Evolutionary conservation across 352 stramenopile genomes (phyloP), one percentile per base, ranked within the genome.

Genomic region (Globisporangium ultimum): DNA sequence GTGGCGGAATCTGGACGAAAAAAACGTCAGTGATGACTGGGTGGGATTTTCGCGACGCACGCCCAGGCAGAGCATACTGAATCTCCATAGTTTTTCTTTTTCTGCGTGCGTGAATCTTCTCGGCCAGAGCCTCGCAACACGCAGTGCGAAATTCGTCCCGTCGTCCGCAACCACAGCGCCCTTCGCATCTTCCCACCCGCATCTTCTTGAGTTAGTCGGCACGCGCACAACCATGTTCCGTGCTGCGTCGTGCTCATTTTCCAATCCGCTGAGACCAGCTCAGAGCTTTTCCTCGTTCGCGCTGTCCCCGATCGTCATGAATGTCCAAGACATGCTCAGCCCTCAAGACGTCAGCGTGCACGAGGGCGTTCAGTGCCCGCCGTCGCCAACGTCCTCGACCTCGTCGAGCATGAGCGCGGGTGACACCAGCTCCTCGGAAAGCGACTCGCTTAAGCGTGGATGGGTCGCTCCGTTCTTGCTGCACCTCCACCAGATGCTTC

Each of bases 381-480:
- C 66, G 22, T 82, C 75, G 17, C 58, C 72, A 13, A 65, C 74
- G 11, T 58, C 53, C n/a, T 87, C 76, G 15, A 59, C 60, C 6
- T 67, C 18, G 24, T 56, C 53, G 46, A 79, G 68, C 59, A 78
- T 66, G 24, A 62, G 55, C 17, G 56, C 49, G 24, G 66, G 61
- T 41, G 73, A 54, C 46, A n/a, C 70, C 61, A 50, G 53, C 60
- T 11, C 52, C 55, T 40, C 60, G 53, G 55, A 42, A 53, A 38
- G 41, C 34, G 53, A 78, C 60, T 22, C 48, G 47, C 59, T 72
- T 15, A 89, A 86, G 67, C 77, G 79, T 36, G 79, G 75, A 21
- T 91, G 81, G 80, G 84, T 94, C 48, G 85, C 85, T n/a, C 85
- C 85, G 45, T 95, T 95, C 67, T 60, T 95, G 41, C 70, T 93